These are phyloP conservation scores for Amanita exitialis DNA, from an alignment of 768 basidiomycete species.

Conservation along the genomic window DNA sequence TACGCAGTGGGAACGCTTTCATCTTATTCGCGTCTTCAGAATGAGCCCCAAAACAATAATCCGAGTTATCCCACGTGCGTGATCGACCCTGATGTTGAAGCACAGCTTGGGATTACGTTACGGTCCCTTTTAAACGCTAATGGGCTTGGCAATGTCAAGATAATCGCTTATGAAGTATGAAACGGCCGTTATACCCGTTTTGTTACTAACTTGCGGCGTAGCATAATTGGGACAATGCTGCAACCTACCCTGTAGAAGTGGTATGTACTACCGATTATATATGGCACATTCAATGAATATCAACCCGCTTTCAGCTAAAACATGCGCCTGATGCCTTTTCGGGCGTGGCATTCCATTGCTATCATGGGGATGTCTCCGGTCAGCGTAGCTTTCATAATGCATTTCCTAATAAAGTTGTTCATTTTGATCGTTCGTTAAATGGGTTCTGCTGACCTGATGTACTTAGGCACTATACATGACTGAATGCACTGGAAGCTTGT, in stretches of 20 bases:
- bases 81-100: slow-evolving; percentile 46
- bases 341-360: slow-evolving; percentile 69
- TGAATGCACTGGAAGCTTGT: slow-evolving; percentile 58
- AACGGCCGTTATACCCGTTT: neutral
- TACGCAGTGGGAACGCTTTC: neutral
- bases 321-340: slow-evolving; percentile 43
- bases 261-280: neutral
- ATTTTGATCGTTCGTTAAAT: neutral
- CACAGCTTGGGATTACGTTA: slow-evolving; percentile 44
- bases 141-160: slow-evolving; percentile 45
- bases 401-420: slow-evolving; percentile 41
- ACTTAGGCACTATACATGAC: slow-evolving; percentile 36
- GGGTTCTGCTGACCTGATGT: neutral
- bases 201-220: slow-evolving; percentile 1
- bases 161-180: slow-evolving; percentile 34
- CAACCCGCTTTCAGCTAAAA: slow-evolving; percentile 30
- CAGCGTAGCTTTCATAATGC: slow-evolving; percentile 47
- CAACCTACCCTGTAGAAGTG: slow-evolving; percentile 47
- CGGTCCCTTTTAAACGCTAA: slow-evolving; percentile 53
- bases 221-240: slow-evolving; percentile 70
- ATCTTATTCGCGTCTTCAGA: slow-evolving; percentile 13
- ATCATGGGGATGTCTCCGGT: slow-evolving; percentile 40
- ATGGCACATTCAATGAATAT: too few relatives aligned
- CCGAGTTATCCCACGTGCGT: slow-evolving; percentile 59
- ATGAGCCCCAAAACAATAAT: slow-evolving; percentile 47